Conservation (phyloP, 2,329 filamentous ascomycete species). For the Cephalotrichum gorgonifer region DNA sequence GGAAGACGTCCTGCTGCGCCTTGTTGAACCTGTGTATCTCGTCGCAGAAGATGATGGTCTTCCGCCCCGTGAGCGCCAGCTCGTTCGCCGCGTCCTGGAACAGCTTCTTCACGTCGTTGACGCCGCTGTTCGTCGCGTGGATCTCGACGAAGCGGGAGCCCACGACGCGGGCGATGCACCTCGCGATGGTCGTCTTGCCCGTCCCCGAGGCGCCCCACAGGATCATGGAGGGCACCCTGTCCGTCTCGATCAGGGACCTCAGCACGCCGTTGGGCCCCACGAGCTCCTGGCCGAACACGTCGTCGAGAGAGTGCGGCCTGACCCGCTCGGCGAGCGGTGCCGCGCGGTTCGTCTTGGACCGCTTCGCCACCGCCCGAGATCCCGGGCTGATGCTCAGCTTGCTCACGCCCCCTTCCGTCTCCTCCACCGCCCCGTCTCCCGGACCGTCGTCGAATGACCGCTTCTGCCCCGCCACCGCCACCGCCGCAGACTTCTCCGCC, state of each 20-base stretch:
- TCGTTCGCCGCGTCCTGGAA: conserved; percentile 80
- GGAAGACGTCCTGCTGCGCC: conserved; percentile 86
- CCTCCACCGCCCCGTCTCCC: conserved; percentile 16
- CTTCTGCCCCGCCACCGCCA: conserved; percentile 35
- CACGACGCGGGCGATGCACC: conserved; percentile 75
- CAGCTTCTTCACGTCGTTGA: conserved; percentile 85
- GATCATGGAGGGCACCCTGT: conserved; percentile 88
- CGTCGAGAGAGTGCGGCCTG: conserved; percentile 73
- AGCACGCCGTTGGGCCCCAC: conserved; percentile 79
- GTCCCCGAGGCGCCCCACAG: conserved; percentile 79
- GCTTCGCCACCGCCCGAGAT: conserved; percentile 34
- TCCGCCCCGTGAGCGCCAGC: conserved; percentile 67
- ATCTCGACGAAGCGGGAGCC: conserved; percentile 88
- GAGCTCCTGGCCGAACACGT: conserved; percentile 84
- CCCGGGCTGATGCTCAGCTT: conserved; percentile 9
- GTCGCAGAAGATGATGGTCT: conserved; percentile 95
- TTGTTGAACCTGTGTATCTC: conserved; percentile 92
- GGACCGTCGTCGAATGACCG: conserved; percentile 45
- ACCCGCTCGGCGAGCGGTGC: conserved; percentile 90
- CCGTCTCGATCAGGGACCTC: conserved; percentile 73
- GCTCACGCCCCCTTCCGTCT: conserved; percentile 5
- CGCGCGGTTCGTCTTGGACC: conserved; percentile 56
- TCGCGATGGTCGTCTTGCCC: conserved; percentile 84
- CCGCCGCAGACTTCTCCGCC: too few relatives aligned
- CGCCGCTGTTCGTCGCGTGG: conserved; percentile 81